Conservation (phyloP, 176 grass and related monocot genomes). For the Oropetium thomaeum region DNA sequence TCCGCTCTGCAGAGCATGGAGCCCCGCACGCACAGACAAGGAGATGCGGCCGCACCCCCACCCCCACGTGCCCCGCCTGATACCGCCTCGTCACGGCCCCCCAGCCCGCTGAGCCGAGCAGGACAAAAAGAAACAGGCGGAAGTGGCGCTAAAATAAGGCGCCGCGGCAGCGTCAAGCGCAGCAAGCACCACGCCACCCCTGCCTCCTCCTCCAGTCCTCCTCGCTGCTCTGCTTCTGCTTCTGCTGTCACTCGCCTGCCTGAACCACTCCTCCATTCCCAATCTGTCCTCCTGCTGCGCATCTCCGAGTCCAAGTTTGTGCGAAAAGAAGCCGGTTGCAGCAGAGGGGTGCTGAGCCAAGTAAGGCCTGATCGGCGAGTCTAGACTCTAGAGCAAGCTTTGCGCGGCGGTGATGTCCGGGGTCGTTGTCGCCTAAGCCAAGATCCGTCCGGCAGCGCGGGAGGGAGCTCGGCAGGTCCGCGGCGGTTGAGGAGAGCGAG, state of each 20-base stretch:
- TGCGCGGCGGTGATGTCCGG: neutral
- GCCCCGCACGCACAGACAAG: neutral
- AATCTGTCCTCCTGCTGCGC: neutral
- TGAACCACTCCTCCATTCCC: constrained; percentile 13
- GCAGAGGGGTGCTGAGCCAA: neutral
- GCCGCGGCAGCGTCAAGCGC: neutral
- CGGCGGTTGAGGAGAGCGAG: neutral
- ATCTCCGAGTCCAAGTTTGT: neutral
- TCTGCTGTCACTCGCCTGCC: neutral
- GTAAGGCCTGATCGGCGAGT: neutral
- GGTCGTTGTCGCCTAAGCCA: constrained; percentile 1
- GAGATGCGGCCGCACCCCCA: neutral
- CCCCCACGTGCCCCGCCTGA: constrained; percentile 44
- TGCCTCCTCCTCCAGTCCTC: neutral
- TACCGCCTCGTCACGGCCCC: constrained; percentile 4
- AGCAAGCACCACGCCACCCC: constrained; percentile 26
- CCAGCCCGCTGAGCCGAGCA: constrained; percentile 16
- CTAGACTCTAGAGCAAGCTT: neutral
- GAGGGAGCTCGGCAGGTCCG: neutral
- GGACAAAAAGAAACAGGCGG: constrained; percentile 47
- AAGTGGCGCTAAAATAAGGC: constrained; percentile 46
- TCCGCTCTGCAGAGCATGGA: constrained; percentile 2
- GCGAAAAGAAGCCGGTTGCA: constrained; percentile 5
- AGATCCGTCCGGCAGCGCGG: constrained; percentile 8
- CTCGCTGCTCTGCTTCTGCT: neutral